Conservation (phyloP, 2,329 filamentous ascomycete species). For the Epichloe baconii region DNA sequence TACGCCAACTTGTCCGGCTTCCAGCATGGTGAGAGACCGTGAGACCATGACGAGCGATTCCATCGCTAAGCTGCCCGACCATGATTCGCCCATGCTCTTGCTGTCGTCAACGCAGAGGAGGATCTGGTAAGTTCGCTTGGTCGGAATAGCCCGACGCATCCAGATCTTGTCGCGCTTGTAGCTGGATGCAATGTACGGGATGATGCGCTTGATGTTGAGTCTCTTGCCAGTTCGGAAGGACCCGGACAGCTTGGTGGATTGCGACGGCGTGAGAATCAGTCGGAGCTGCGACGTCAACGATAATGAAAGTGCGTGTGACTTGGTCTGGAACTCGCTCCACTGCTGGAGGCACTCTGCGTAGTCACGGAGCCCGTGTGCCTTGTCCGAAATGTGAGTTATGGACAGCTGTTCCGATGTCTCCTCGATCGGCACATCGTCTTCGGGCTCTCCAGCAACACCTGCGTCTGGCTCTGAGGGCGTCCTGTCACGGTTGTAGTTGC, state of each 20-base stretch:
- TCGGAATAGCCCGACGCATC: conserved; percentile 88
- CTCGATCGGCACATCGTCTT: conserved; percentile 36
- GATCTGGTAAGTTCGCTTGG: conserved; percentile 92
- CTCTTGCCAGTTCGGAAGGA: conserved; percentile 96
- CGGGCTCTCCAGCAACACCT: conserved; percentile 34
- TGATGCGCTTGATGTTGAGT: conserved; percentile 98
- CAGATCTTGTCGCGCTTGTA: conserved; percentile 99
- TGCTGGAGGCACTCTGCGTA: conserved; percentile 51
- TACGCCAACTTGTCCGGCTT: conserved; percentile 86
- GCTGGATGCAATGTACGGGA: conserved; percentile 94
- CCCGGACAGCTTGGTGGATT: conserved; percentile 90
- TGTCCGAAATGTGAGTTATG: conserved; percentile 53
- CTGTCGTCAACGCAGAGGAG: conserved; percentile 95
- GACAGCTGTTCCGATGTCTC: conserved; percentile 52
- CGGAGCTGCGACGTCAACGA: conserved; percentile 88
- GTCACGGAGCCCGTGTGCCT: conserved; percentile 30
- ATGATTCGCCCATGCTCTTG: conserved; percentile 77
- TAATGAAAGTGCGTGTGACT: conserved; percentile 75
- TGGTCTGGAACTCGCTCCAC: conserved; percentile 75
- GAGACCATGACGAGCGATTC: conserved; percentile 89
- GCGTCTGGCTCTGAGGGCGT: conserved; percentile 24
- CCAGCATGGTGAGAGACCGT: conserved; percentile 77
- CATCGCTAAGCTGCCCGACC: conserved; percentile 68
- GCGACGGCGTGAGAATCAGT: conserved; percentile 85
- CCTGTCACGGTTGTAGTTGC: conserved; percentile 41